A percentile compares a stretch with the other conserved stretches of the same genome.
phyloP scores from a whole-genome alignment of 208 protist genomes.

The Wallacemonas sp. region DNA sequence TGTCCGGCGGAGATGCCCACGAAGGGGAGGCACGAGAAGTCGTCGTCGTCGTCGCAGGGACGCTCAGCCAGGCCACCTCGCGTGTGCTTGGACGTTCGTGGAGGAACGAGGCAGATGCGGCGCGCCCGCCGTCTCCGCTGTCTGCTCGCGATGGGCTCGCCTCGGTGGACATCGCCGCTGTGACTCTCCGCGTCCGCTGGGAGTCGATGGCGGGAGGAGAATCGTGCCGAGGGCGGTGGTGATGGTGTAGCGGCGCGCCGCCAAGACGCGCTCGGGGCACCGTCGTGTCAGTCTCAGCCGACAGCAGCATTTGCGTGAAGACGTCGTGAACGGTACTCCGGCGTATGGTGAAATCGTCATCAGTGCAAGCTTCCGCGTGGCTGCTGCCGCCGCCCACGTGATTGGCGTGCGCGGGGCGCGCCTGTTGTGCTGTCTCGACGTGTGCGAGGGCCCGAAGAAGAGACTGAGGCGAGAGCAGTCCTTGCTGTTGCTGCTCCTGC shows the following conservation, averaged over 20 bases:
- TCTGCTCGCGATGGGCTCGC: not conserved
- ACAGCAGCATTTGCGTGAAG: constrained; percentile 4
- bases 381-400: too few species aligned
- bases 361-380: too few species aligned
- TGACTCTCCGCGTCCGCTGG: not conserved
- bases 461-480: not conserved
- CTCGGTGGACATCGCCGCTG: not conserved
- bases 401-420: not conserved
- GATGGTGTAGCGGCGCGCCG: not conserved
- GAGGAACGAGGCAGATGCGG: too few species aligned
- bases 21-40: too few species aligned
- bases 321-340: constrained; percentile 10
- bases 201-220: too few species aligned
- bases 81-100: constrained; percentile 6
- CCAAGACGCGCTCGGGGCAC: not conserved
- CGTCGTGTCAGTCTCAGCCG: not conserved
- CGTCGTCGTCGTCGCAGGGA: not conserved
- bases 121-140: not conserved
- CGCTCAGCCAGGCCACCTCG: too few species aligned
- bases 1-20: too few species aligned
- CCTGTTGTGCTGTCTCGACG: not conserved
- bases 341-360: constrained; percentile 6
- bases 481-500: too few species aligned
- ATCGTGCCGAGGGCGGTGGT: too few species aligned
- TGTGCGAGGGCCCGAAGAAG: not conserved